These are phyloP conservation scores for Quercus cerris DNA, from an alignment of 306 rosid species.

Conservation along the genomic window DNA sequence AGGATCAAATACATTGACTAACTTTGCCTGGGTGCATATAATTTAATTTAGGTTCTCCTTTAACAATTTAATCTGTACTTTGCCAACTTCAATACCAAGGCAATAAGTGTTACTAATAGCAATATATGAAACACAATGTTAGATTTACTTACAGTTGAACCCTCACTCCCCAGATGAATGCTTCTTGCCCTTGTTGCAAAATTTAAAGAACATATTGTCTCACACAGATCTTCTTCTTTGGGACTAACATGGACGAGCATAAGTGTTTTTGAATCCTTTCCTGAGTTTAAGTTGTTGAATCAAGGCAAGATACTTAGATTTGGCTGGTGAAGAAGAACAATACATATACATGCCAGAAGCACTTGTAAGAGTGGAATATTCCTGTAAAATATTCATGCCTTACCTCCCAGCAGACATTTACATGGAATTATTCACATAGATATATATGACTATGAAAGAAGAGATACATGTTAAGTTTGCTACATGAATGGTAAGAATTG, in stretches of 20 bases:
- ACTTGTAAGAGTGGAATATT: neutral
- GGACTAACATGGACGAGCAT: slow-evolving; percentile 42
- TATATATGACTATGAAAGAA: neutral
- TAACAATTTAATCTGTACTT: neutral
- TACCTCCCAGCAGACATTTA: neutral
- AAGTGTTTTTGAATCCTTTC: slow-evolving; percentile 40
- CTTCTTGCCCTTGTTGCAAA: slow-evolving; percentile 37
- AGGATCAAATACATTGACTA: neutral
- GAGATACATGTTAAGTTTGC: neutral
- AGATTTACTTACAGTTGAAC: slow-evolving; percentile 28
- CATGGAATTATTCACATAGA: neutral
- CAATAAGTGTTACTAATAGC: neutral
- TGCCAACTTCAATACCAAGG: neutral
- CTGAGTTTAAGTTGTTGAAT: slow-evolving; percentile 13
- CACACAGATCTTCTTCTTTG: slow-evolving; percentile 40
- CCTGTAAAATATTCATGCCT: neutral
- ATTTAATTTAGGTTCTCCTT: neutral
- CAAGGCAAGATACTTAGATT: slow-evolving; percentile 1
- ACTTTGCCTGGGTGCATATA: neutral
- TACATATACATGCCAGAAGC: neutral
- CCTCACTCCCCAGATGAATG: slow-evolving; percentile 27
- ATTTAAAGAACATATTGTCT: slow-evolving; percentile 37
- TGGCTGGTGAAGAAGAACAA: neutral
- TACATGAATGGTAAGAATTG: neutral
- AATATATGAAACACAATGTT: neutral